A percentile compares a stretch with the other conserved stretches of the same genome.
Conservation (phyloP, 192 early-diverging fungal species). For the Backusella morwellensis region DNA sequence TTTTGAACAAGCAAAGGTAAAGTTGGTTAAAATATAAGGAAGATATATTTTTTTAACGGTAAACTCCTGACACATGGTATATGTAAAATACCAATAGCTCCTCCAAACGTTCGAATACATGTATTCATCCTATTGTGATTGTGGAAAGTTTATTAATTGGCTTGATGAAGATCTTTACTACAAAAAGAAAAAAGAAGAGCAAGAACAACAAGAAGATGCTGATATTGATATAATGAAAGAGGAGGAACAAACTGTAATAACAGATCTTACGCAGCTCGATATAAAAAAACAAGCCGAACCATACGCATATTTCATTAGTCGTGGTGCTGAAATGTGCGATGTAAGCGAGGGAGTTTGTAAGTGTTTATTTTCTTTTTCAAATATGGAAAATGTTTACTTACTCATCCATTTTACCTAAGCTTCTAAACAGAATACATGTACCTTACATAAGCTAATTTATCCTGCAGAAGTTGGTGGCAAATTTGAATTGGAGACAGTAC, state of each 20-base stretch:
- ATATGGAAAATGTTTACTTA: background rate
- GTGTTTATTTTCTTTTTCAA: conserved; percentile 11
- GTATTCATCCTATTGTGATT: conserved; percentile 96
- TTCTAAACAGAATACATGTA: conserved; percentile 82
- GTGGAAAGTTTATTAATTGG: conserved; percentile 81
- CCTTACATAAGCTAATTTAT: conserved; percentile 83
- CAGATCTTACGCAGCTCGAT: conserved; percentile 9
- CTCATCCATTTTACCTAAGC: conserved; percentile 34
- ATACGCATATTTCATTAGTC: conserved; percentile 79
- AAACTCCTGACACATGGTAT: background rate
- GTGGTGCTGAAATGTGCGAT: conserved; percentile 90
- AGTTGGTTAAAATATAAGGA: background rate
- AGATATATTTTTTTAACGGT: background rate
- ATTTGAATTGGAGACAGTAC: conserved; percentile 77
- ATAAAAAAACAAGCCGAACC: conserved; percentile 13
- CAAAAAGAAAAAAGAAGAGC: background rate
- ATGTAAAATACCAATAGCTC: conserved; percentile 29
- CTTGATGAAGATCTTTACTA: conserved; percentile 48
- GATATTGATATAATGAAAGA: conserved; percentile 25
- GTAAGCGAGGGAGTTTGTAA: conserved; percentile 72
- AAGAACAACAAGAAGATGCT: conserved; percentile 24
- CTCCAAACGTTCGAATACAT: conserved; percentile 65
- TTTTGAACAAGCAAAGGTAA: conserved; percentile 74
- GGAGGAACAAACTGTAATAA: background rate
- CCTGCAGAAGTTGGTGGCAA: conserved; percentile 64